Evolutionary conservation across 495 filamentous ascomycete species (phyloP).

Genomic region (Lentithecium fluviatile): DNA sequence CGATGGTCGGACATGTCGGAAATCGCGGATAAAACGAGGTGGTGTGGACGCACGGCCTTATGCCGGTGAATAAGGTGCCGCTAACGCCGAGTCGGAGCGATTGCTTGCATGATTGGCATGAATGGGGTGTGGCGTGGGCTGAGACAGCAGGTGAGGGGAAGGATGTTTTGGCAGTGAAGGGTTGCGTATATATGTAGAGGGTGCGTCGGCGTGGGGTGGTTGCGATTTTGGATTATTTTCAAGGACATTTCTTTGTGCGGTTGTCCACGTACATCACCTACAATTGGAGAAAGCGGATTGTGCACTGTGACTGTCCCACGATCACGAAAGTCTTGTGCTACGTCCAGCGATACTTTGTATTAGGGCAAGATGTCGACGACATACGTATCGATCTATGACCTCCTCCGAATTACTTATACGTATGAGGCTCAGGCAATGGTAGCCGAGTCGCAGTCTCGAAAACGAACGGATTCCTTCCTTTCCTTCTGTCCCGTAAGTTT

Average conservation of each 20-base stretch:
- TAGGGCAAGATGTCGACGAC: slow-evolving; percentile 2
- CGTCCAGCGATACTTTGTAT: no score
- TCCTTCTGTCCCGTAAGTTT: slow-evolving; percentile 1
- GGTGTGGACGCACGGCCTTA: neutral
- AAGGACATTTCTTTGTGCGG: no score
- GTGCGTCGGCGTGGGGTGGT: no score
- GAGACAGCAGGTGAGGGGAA: no score
- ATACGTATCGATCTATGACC: slow-evolving; percentile 3
- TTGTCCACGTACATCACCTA: no score
- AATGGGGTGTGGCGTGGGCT: neutral
- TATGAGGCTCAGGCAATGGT: slow-evolving; percentile 6
- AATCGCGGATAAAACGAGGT: neutral
- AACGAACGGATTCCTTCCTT: neutral
- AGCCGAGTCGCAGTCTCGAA: neutral
- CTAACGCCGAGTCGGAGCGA: neutral
- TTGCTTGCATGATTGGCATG: neutral
- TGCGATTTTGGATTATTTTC: no score
- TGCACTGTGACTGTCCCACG: no score
- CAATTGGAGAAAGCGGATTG: no score
- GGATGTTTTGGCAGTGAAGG: no score
- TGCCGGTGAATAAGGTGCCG: no score
- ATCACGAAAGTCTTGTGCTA: no score
- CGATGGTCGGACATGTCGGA: neutral
- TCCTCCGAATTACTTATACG: slow-evolving; percentile 11
- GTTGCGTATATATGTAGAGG: no score